Base-by-base conservation (phyloP, 1,284 basidiomycete genomes). In the Hymenochaete sp. region DNA sequence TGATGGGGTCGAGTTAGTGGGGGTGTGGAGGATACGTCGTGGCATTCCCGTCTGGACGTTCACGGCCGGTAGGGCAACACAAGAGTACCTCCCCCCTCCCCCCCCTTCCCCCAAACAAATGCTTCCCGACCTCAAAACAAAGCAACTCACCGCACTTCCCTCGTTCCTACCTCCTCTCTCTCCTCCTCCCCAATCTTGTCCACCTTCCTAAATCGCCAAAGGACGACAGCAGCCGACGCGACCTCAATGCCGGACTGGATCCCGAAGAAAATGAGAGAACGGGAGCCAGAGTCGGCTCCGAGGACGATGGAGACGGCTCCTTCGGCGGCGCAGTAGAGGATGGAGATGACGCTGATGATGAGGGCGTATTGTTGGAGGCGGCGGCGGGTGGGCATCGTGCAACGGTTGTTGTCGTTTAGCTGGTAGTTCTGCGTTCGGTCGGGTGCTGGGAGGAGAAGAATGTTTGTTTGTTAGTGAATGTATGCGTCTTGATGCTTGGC, bases 201-300 rank as follows among this genome's bases (percentile, higher is more conserved):
- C 7, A 61, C 52, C 14, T 59, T 49, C 18, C 62, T 37, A 47
- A 72, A 72, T 22, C 70, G 57, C 70, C 70, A 73, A 9, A 67
- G 48, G 28, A 70, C 67, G 18, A 67, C 56, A 26, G 55, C 27
- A 1, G 65, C 58, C 11, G 67, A 69, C 26, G 67, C 56, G 37
- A 73, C 65, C 52, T 74, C 70, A 47, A 73, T 63, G 16, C 54
- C 62, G n/a, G 69, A 67, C 51, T 71, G 73, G 41, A 77, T 63
- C 11, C 72, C 69, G 51, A 70, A 76, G 60, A 75, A 72, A 40
- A 66, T 57, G 44, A 76, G 65, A n/a, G 71, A 67, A 14, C 59
- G 62, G 0, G 71, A 72, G 2, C 60, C 59, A 11, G 68, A 64
- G 39, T 72, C 70, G 35, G 62, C 58, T 0, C 71, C 70, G 32